Base-by-base conservation (phyloP, 75 land plant species). In the Picea glauca region DNA sequence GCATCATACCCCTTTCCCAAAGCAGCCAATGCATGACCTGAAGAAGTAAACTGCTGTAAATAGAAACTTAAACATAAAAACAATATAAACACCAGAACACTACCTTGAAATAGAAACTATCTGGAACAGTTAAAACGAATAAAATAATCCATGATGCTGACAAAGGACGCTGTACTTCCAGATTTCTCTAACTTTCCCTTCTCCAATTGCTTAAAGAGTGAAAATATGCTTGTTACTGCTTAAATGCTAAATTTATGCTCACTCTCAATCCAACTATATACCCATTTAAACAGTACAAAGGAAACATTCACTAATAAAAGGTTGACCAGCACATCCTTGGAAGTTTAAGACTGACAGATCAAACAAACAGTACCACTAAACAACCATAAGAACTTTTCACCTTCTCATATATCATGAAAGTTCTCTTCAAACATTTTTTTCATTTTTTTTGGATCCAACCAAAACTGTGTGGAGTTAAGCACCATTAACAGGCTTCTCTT, bases 21-120 rank as follows among this genome's bases (percentile, higher is more conserved):
- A 57, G 93, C 87, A 75, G 83, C 87, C 80, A 90, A 83, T 68
- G 98, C 96, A 86, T 83, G 86, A 60, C 98, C 98, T 95, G 84
- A 62, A 77, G 76, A 78, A 43, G 59, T 31, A 12, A 75, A 75
- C 54, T 43, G 54, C 43, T 70, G 56, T 30, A 75, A 26, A 13
- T 15, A 40, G 18, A 75, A 21, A 50, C 18, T 75, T 75, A 31
- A 57, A 57, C 23, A 14, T 4, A 57, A 57, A 58, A 75, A 75
- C 9, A 56, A 23, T 38, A 38, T n/a, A 20, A 40, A 70, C 1
- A n/a, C 13, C 33, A 43, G 12, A 43, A 5, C 11, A 70, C 56
- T 70, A 43, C 74, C 40, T 20, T 20, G 43, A 40, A 40, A n/a
- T 40, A 70, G n/a, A 18, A 68, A 35, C 21, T 40, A 17, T 43